Evolutionary conservation across 2,329 filamentous ascomycete species (phyloP), one percentile per base, ranked within the genome.

Genomic region (Sphaerulina musiva): DNA sequence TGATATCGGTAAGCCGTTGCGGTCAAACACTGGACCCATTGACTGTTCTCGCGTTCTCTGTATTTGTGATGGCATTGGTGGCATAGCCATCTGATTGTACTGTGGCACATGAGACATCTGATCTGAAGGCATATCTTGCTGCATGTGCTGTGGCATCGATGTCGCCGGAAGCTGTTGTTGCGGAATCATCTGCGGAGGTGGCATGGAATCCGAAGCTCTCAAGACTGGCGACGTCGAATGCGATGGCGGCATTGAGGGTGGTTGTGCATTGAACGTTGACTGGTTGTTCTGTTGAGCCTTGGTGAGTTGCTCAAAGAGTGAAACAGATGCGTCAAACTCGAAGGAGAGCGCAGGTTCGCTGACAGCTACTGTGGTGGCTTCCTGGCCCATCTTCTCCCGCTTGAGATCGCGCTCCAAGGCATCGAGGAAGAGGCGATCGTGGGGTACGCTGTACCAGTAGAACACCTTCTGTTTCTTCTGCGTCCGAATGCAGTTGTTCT

Each of bases 401-500:
- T 98, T 98, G 69, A 98, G 76, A 70, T 98, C 93, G 62, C 93
- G 86, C 80, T 98, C 93, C 65, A 98, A 79, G 39, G 93, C 93
- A 76, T 98, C 93, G 64, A 98, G 85, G 76, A 98, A 98, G 48
- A 98, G 83, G 51, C 93, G 84, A 74, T 98, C 93, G 72, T 98
- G 93, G 1, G 93, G 93, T 46, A 98, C 93, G 76, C 91, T 96
- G 76, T 97, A 98, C 93, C 93, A 98, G 77, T 97, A 98, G 70
- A 98, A 98, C 62, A 98, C 93, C 79, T 98, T 98, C 71, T 98
- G 93, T 81, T 98, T 98, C 84, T 98, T 98, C 74, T 98, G 93
- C 38, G 93, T 98, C 65, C 93, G 86, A 66, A 98, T 98, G 80
- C 93, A 98, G 79, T 98, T 98, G 82, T 98, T 98, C 81, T 98